Evolutionary conservation across 2,329 filamentous ascomycete genomes (phyloP).

Genomic region (Venturiaceae sp.): DNA sequence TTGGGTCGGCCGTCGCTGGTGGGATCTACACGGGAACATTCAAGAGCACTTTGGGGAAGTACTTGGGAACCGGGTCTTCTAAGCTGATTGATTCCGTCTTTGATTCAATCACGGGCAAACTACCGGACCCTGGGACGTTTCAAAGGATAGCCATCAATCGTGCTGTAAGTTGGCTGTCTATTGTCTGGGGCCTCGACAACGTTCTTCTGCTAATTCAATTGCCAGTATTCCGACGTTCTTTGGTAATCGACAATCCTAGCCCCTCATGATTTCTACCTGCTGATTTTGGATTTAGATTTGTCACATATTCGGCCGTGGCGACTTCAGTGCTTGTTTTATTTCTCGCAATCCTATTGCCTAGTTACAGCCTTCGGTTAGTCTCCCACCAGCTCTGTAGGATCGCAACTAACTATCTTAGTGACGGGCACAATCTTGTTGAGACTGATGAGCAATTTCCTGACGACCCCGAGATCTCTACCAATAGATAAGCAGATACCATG

Average conservation of each 20-base stretch:
- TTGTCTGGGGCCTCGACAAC: neutral
- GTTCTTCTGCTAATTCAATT: neutral
- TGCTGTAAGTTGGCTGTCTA: constrained; percentile 20
- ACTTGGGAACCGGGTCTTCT: constrained; percentile 24
- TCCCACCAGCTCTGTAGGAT: too few species aligned
- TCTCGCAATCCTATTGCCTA: neutral
- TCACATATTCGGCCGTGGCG: neutral
- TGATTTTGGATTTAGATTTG: neutral
- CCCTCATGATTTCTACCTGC: neutral
- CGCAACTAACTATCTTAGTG: neutral
- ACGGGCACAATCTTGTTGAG: neutral
- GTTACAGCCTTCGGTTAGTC: neutral
- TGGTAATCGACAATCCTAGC: neutral
- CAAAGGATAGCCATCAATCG: constrained; percentile 33
- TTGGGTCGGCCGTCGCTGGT: constrained; percentile 34
- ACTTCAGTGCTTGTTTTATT: neutral
- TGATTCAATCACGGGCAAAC: constrained; percentile 32
- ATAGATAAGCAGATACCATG: too few species aligned
- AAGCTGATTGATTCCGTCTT: constrained; percentile 28
- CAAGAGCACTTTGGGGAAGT: constrained; percentile 23
- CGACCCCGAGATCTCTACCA: neutral
- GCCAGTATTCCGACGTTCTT: neutral
- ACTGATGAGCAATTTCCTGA: neutral
- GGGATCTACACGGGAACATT: constrained; percentile 42
- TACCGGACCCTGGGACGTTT: constrained; percentile 31